Percentiles rank a stretch among this genome's conserved stretches.
Conservation (phyloP, 805 yeast species). For the Zygosaccharomyces siamensis region DNA sequence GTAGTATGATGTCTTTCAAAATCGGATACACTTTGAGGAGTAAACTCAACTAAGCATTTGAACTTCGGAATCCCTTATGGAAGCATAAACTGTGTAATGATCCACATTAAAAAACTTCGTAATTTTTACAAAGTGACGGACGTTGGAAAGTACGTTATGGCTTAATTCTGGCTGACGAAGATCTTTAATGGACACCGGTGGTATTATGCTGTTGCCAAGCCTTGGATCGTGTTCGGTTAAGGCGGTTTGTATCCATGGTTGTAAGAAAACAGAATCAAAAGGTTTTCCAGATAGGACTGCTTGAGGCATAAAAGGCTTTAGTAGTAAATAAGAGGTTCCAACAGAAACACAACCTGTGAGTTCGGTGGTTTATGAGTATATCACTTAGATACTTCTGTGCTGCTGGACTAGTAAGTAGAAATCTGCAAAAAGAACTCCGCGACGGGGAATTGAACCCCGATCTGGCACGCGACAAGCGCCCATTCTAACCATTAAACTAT, state of each 20-base stretch:
- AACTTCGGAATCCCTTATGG: constrained; percentile 22
- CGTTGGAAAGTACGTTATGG: constrained; percentile 9
- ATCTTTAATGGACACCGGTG: constrained; percentile 13
- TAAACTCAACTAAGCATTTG: constrained; percentile 34
- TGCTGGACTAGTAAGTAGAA: constrained; percentile 4
- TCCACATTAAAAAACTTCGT: constrained; percentile 23
- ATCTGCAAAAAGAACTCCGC: background rate
- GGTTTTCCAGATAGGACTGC: background rate
- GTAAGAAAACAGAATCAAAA: constrained; percentile 23
- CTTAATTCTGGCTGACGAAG: constrained; percentile 11
- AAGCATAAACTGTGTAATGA: constrained; percentile 24
- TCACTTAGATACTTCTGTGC: background rate
- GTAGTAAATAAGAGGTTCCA: no score
- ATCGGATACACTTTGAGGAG: constrained; percentile 27
- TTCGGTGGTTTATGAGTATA: no score
- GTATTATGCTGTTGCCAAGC: constrained; percentile 12
- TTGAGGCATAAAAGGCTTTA: background rate
- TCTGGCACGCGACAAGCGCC: no score
- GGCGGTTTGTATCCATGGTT: constrained; percentile 22
- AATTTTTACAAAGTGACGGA: constrained; percentile 23
- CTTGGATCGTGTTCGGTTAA: constrained; percentile 4
- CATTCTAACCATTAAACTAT: no score
- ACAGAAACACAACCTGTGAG: no score
- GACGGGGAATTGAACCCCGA: no score
- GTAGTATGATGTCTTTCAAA: constrained; percentile 24